phyloP scores from a whole-genome alignment of 495 filamentous ascomycete species.

The Hypoxylon perforatum region DNA sequence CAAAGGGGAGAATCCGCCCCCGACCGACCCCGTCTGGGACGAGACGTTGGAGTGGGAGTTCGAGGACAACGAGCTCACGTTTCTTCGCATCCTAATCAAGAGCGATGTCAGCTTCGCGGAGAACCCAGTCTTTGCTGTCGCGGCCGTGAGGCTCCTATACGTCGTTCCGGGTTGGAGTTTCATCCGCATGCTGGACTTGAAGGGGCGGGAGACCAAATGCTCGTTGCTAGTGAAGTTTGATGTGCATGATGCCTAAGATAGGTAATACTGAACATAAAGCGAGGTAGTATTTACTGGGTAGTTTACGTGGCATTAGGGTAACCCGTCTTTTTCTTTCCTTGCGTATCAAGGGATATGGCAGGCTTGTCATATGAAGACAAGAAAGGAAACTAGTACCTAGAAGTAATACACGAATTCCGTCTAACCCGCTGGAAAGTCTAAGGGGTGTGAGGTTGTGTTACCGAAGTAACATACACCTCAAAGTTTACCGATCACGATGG shows the following conservation, averaged over 20 bases:
- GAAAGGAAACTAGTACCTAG: no score
- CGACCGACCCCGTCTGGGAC: constrained; percentile 63
- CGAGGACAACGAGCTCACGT: constrained; percentile 64
- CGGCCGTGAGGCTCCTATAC: constrained; percentile 60
- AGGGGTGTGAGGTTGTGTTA: no score
- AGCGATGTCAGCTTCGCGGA: constrained; percentile 61
- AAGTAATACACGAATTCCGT: no score
- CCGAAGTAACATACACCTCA: no score
- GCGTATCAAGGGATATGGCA: no score
- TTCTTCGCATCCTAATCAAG: constrained; percentile 65
- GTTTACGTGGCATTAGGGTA: not conserved
- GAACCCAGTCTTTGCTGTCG: constrained; percentile 61
- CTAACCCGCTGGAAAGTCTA: no score
- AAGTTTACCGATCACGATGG: no score
- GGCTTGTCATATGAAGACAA: no score
- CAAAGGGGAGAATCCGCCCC: constrained; percentile 54
- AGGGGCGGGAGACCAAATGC: constrained; percentile 62
- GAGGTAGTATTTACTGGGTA: not conserved
- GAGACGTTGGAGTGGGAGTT: constrained; percentile 65
- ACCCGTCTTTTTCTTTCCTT: not conserved
- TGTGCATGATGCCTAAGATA: constrained; percentile 47
- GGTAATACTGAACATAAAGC: not conserved
- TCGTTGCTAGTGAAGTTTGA: constrained; percentile 64
- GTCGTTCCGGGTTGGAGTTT: constrained; percentile 62
- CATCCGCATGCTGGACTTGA: constrained; percentile 64